These are phyloP conservation scores for Alternaria brassicae DNA, from an alignment of 2,329 filamentous ascomycete genomes.

Conservation along the genomic window DNA sequence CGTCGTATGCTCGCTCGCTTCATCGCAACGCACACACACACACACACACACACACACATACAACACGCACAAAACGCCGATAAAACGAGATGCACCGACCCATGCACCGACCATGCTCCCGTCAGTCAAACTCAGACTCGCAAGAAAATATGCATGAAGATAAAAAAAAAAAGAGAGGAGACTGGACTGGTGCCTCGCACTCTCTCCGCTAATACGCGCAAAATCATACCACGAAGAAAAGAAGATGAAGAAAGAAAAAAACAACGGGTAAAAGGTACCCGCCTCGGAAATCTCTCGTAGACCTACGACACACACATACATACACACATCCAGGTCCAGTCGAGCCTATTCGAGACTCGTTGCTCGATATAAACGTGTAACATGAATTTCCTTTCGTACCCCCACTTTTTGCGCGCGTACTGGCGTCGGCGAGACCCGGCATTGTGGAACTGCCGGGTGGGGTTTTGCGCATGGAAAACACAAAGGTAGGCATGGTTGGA, in stretches of 20 bases:
- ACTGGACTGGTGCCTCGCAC: too few species aligned
- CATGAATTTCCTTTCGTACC: neutral
- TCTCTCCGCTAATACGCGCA: conserved; percentile 9
- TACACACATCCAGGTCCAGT: neutral
- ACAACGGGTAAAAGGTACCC: neutral
- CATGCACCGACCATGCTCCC: neutral
- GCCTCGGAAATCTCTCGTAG: neutral
- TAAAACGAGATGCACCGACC: neutral
- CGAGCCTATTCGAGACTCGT: neutral
- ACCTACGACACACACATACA: neutral
- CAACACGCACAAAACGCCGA: neutral
- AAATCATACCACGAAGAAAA: neutral
- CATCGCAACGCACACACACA: too few species aligned
- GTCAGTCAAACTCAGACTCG: neutral
- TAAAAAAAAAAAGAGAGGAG: neutral
- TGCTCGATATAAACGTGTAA: conserved; percentile 10
- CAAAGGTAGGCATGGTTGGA: neutral
- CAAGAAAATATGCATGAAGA: neutral
- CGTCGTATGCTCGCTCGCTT: conserved; percentile 7
- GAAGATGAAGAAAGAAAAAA: neutral
- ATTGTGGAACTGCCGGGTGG: conserved; percentile 7
- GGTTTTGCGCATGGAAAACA: neutral
- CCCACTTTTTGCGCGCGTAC: conserved; percentile 1
- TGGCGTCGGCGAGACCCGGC: conserved; percentile 21
- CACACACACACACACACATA: neutral